Percentiles rank a stretch among this genome's conserved stretches.
phyloP scores from a whole-genome alignment of 1,284 basidiomycete species.

The Paramarasmius palmivorus region DNA sequence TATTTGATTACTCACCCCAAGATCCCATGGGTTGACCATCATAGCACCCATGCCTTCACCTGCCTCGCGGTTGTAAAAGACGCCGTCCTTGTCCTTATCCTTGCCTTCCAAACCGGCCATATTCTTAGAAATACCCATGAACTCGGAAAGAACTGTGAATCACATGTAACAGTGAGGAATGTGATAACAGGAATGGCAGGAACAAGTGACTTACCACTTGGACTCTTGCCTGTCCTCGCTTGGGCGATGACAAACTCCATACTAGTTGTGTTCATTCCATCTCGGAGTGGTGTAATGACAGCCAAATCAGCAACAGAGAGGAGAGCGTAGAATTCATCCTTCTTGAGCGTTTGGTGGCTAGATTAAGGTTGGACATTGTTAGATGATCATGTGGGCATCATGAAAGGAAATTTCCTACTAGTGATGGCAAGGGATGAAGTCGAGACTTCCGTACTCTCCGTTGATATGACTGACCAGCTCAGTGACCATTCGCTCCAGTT shows the following conservation, averaged over 20 bases:
- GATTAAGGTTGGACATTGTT: background rate
- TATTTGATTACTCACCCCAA: constrained; percentile 55
- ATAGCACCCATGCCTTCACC: constrained; percentile 53
- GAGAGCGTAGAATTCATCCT: constrained; percentile 98
- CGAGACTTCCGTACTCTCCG: constrained; percentile 91
- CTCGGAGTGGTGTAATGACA: constrained; percentile 93
- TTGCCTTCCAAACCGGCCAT: constrained; percentile 45
- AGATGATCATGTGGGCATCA: background rate
- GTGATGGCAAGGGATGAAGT: constrained; percentile 99
- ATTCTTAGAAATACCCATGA: constrained; percentile 93
- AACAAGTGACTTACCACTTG: background rate
- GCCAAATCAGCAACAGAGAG: constrained; percentile 93
- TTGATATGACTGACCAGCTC: constrained; percentile 98
- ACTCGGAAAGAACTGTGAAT: constrained; percentile 82
- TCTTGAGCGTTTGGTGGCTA: constrained; percentile 95
- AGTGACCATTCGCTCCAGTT: constrained; percentile 91
- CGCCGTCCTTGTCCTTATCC: constrained; percentile 1
- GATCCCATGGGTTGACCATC: constrained; percentile 88
- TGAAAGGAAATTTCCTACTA: constrained; percentile 63
- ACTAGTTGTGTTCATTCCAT: constrained; percentile 98
- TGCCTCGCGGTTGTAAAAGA: background rate
- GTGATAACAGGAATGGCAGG: too few relatives aligned
- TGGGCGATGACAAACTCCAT: constrained; percentile 93
- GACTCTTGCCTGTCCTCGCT: background rate
- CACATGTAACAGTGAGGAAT: too few relatives aligned